A percentile compares a stretch with the other conserved stretches of the same genome.
phyloP scores from a whole-genome alignment of 768 basidiomycete species.

The Macrolepiota dolichaula region DNA sequence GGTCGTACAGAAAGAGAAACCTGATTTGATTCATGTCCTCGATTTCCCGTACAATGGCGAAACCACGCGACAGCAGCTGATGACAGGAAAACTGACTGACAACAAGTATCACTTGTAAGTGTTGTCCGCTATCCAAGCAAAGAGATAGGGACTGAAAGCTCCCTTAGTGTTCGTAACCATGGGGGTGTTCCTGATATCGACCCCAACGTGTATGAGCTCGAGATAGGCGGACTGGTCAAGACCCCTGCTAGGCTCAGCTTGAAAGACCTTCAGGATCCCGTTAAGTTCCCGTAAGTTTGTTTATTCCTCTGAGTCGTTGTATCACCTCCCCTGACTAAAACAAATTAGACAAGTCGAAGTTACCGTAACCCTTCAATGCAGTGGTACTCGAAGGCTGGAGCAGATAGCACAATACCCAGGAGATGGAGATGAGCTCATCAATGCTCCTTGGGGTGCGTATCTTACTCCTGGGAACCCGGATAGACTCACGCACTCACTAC shows the following conservation, averaged over 20 bases:
- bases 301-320: not conserved
- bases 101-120: slow-evolving; percentile 49
- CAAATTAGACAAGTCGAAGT: slow-evolving; percentile 41
- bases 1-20: slow-evolving; percentile 47
- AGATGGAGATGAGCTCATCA: slow-evolving; percentile 51
- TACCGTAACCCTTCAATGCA: slow-evolving; percentile 54
- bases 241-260: slow-evolving; percentile 38
- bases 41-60: slow-evolving; percentile 60
- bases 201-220: slow-evolving; percentile 42
- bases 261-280: slow-evolving; percentile 44
- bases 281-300: slow-evolving; percentile 40
- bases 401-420: slow-evolving; percentile 52
- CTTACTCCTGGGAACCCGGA: not conserved
- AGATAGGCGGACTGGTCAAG: slow-evolving; percentile 50
- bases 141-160: not conserved
- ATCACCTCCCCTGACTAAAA: no score
- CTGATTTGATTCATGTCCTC: slow-evolving; percentile 45
- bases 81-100: slow-evolving; percentile 43
- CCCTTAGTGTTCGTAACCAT: slow-evolving; percentile 46
- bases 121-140: not conserved
- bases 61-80: slow-evolving; percentile 38
- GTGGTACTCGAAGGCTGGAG: slow-evolving; percentile 49
- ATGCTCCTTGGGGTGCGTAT: slow-evolving; percentile 43
- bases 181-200: slow-evolving; percentile 50
- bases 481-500: not conserved